Evolutionary conservation across 2,329 filamentous ascomycete species (phyloP), one percentile per base, ranked within the genome.

Genomic region (Madurella fahalii): DNA sequence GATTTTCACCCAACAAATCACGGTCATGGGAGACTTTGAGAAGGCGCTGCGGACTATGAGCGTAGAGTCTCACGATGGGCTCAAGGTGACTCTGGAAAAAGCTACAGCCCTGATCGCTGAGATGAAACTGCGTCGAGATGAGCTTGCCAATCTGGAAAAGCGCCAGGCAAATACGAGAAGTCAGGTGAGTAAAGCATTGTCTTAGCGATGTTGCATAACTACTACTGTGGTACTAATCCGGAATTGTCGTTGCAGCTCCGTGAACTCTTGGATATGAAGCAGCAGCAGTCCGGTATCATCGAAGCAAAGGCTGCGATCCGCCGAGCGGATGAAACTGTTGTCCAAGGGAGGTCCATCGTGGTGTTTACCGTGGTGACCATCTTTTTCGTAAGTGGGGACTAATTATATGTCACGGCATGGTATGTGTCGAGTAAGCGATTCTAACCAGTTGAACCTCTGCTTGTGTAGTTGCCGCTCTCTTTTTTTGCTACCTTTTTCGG

Each of bases 401-500:
- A n/a, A n/a, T 12, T 18, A 8, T 16, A 34, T 11, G 13, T 9
- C 11, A 37, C 34, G 4, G 11, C 11, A 37, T 37, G 4, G 9
- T 12, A 5, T 37, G 13, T 9, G 9, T 37, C 4, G 11, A 37
- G 2, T 34, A 9, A 9, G 8, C 15, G 2, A 4, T 2, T 7
- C 2, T n/a, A 5, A 15, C 16, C n/a, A 16, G 15, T 46, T 40
- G 13, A 40, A 3, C 31, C n/a, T 7, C 25, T 37, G 7, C 25
- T 25, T 25, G 4, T 25, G 3, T 25, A 71, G 69, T 62, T 72
- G 0, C 71, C 71, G 0, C 58, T 73, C 0, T 68, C 68, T 0
- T 74, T 72, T 59, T 62, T 71, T n/a, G 64, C 71, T 0, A 66
- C 65, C 4, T 56, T 73, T 8, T 73, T 74, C 37, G 71, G 72